phyloP scores from a whole-genome alignment of 805 yeast species.

The Metschnikowia borealis region DNA sequence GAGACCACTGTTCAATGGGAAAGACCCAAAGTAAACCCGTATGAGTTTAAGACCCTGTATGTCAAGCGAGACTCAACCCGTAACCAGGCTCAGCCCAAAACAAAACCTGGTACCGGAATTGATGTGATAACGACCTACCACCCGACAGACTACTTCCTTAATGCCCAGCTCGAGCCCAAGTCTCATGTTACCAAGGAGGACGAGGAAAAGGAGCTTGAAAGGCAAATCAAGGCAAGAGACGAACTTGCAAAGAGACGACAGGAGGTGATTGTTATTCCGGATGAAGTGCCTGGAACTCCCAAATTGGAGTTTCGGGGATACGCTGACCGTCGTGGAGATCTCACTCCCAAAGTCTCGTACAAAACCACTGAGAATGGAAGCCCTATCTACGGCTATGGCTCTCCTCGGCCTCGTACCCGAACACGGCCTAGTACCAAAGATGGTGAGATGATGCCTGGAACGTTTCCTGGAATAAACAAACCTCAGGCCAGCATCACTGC shows the following conservation, averaged over 20 bases:
- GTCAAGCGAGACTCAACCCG: background rate
- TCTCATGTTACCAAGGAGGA: background rate
- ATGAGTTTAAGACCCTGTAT: background rate
- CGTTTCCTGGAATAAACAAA: background rate
- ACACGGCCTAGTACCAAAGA: background rate
- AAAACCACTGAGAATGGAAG: background rate
- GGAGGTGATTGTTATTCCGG: background rate
- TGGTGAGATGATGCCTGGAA: background rate
- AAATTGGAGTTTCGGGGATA: background rate
- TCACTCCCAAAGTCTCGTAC: background rate
- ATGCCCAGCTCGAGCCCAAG: background rate
- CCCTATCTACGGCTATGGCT: background rate
- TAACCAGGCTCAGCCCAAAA: background rate
- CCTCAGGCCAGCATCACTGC: background rate
- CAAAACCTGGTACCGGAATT: background rate
- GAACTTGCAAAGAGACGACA: background rate
- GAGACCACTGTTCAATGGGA: background rate
- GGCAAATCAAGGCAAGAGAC: background rate
- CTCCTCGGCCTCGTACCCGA: background rate
- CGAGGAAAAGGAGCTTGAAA: background rate
- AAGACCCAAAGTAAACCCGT: conserved; percentile 1
- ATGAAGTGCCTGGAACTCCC: background rate
- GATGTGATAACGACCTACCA: background rate
- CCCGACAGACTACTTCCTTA: background rate
- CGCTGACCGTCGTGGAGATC: background rate